Evolutionary conservation across 495 filamentous ascomycete genomes (phyloP), one percentile per base, ranked within the genome.

Genomic region (Rostrohypoxylon terebratum): DNA sequence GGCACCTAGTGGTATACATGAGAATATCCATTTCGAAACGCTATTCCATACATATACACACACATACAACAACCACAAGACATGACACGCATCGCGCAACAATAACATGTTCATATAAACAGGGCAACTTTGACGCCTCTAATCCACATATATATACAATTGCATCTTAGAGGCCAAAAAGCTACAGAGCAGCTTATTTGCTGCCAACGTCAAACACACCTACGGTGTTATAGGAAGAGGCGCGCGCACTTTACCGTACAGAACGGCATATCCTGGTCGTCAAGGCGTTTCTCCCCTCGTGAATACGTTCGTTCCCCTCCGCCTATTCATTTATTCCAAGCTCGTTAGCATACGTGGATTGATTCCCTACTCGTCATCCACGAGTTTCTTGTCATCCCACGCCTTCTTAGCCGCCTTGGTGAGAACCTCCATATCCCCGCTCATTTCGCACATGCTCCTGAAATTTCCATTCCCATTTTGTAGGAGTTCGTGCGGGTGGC

Each of bases 401-500:
- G 83, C 83, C 77, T 90, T 92, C 84, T 92, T 95, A 2, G 96
- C 94, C 28, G 90, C 89, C 63, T 89, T 88, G 48, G 87, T 71
- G 57, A 99, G 81, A 16, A 76, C 76, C 0, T 93, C 93, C 72
- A 96, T 84, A 68, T 98, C 94, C 0, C 94, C 96, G 77, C 92
- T 97, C 82, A 90, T 97, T 77, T 97, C 93, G 73, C 96, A 99
- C 96, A 99, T 98, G 55, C 90, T 86, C 69, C 87, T 87, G 83
- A 99, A 99, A 21, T 87, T 81, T 11, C 93, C 90, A 2, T 85
- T 86, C 71, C 90, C 82, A 64, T 87, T 88, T 62, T 85, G 83
- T 61, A 98, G 82, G 28, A 98, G 81, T 68, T 91, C 88, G 83
- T 92, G 92, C 16, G 96, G 96, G 71, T 95, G 90, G 42, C 91